These are phyloP conservation scores for Rhynchosporium agropyri DNA, from an alignment of 2,329 filamentous ascomycete species.

Conservation along the genomic window DNA sequence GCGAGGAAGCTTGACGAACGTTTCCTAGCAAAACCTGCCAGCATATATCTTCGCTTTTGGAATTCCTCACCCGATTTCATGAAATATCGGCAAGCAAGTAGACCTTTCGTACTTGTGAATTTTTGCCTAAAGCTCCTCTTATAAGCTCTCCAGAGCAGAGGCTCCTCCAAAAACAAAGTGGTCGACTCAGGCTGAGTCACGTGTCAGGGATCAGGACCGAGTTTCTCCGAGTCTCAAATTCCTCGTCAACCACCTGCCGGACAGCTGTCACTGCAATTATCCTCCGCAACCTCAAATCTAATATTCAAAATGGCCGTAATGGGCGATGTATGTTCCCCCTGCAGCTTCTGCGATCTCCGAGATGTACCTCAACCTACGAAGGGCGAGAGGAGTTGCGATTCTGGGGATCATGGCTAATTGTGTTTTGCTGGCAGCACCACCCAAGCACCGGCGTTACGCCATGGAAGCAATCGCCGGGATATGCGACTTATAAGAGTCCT, in stretches of 20 bases:
- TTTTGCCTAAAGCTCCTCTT: no score
- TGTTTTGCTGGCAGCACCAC: conserved; percentile 27
- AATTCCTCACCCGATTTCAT: no score
- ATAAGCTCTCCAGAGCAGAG: no score
- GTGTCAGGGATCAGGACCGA: conserved; percentile 8
- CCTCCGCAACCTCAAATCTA: conserved; percentile 3
- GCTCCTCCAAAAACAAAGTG: no score
- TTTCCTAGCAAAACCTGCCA: no score
- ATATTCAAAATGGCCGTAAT: conserved; percentile 22
- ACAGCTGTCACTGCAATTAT: conserved; percentile 27
- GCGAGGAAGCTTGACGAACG: no score
- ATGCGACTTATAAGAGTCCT: conserved; percentile 57
- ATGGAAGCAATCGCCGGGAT: conserved; percentile 22
- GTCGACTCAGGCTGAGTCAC: no score
- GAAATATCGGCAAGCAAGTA: no score
- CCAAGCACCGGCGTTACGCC: conserved; percentile 31
- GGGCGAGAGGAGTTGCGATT: background rate
- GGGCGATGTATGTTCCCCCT: conserved; percentile 23
- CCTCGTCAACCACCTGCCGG: conserved; percentile 18
- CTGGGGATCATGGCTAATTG: background rate
- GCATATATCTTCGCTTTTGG: no score
- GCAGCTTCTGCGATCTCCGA: conserved; percentile 24
- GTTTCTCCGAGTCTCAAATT: conserved; percentile 22
- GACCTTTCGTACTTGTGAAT: no score
- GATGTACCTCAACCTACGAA: background rate